Base-by-base conservation (phyloP, 331 rosid genomes). In the Spiraea crenata region DNA sequence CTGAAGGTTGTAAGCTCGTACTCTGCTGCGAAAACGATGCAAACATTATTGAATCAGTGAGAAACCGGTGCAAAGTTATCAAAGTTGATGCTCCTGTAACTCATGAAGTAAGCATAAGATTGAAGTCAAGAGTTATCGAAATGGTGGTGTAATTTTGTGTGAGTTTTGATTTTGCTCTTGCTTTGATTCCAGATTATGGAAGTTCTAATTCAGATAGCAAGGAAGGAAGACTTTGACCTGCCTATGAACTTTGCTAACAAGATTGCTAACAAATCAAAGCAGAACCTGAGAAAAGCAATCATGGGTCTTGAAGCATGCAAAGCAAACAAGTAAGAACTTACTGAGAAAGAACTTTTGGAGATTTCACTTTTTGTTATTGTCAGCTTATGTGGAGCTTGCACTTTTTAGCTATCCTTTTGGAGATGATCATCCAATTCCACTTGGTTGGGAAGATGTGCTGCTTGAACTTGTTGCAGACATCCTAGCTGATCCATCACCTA, bases 231-330 rank as follows among this genome's bases (percentile, higher is more conserved):
- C 14, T 78, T 93, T 79, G 96, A 88, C 72, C 78, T 93, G 34
- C 49, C 97, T 52, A 74, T 64, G 82, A 89, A 47, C 66, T 89
- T 90, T 77, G 95, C 98, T 20, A 78, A 81, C 39, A 88, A 81
- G 74, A 90, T 93, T 80, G 95, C 96, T 44, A 67, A 81, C 47
- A 84, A 89, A 67, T 87, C 95, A 56, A 88, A 84, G 82, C 93
- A 90, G 74, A 88, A 88, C 69, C 81, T 93, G 71, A 90, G 97
- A 69, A 80, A 77, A 79, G 97, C 97, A 79, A 88, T 88, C 76
- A 85, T 88, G 96, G 92, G 92, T 44, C 93, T 93, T 58, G 98
- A 93, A 88, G 93, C 90, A 68, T 88, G 93, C 90, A 88, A 76
- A 81, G 93, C 89, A 79, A 97, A 93, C 83, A 88, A 88, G 98